phyloP scores from a whole-genome alignment of 257 asterid genomes.

The Solanum etuberosum region DNA sequence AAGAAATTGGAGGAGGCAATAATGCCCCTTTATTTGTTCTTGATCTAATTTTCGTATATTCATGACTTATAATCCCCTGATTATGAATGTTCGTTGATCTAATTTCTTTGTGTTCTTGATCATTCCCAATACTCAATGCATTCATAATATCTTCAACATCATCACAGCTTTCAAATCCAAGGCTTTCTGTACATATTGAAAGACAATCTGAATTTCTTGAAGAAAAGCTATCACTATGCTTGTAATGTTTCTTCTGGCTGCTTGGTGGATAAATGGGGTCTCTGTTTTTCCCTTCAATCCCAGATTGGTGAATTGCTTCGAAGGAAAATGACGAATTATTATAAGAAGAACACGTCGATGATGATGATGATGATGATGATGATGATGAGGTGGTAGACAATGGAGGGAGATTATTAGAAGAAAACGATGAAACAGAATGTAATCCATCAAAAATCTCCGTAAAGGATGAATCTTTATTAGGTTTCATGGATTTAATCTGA shows the following conservation, averaged over 20 bases:
- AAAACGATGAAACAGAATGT: slow-evolving; percentile 4
- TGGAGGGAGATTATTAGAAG: slow-evolving; percentile 12
- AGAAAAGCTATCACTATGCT: slow-evolving; percentile 36
- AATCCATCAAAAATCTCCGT: slow-evolving; percentile 36
- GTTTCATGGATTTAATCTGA: slow-evolving; percentile 2
- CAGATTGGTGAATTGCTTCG: not conserved
- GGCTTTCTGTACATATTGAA: slow-evolving; percentile 67
- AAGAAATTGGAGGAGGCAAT: slow-evolving; percentile 78
- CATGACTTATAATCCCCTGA: not conserved
- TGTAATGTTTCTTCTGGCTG: slow-evolving; percentile 11
- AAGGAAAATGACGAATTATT: not conserved
- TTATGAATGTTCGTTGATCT: not conserved
- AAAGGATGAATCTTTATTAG: slow-evolving; percentile 28
- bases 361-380: slow-evolving; percentile 2
- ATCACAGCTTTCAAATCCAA: slow-evolving; percentile 68
- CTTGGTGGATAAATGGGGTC: slow-evolving; percentile 1
- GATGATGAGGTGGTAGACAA: slow-evolving; percentile 5
- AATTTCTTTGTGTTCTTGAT: slow-evolving; percentile 1
- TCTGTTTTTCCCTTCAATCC: not conserved
- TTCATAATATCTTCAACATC: slow-evolving; percentile 34
- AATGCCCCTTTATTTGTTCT: slow-evolving; percentile 12
- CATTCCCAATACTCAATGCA: slow-evolving; percentile 16
- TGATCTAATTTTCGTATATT: slow-evolving; percentile 22
- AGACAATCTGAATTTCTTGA: slow-evolving; percentile 43
- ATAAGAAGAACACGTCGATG: not conserved